phyloP scores from a whole-genome alignment of 75 land plant species.

The Isoetes taiwanensis region DNA sequence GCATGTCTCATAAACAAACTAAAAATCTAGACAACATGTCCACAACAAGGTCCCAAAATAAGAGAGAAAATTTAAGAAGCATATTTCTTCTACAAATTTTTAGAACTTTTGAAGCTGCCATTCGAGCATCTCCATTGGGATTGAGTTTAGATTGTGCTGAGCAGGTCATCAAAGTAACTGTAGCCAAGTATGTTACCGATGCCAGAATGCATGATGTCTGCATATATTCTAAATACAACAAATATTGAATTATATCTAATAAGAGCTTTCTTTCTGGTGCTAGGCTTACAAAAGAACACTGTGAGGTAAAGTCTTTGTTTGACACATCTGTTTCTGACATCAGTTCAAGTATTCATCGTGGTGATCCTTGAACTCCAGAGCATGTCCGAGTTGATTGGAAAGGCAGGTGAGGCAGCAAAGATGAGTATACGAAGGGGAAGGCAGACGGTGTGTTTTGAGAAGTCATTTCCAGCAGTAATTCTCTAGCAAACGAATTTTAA shows the following conservation, averaged over 20 bases:
- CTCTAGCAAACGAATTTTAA: not conserved
- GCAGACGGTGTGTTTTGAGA: conserved; percentile 68
- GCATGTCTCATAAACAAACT: too few relatives aligned
- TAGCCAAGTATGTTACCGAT: conserved; percentile 69
- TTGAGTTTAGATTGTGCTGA: conserved; percentile 67
- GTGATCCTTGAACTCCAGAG: conserved; percentile 25
- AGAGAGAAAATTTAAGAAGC: too few relatives aligned
- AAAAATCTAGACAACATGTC: too few relatives aligned
- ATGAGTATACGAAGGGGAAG: conserved; percentile 89
- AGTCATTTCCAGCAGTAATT: not conserved
- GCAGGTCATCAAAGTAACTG: conserved; percentile 48
- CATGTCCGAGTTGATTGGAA: conserved; percentile 56
- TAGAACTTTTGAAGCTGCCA: conserved; percentile 73
- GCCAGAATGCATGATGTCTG: too few relatives aligned
- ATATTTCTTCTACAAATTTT: too few relatives aligned
- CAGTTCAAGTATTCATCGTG: not conserved
- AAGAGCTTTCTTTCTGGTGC: not conserved
- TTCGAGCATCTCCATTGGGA: conserved; percentile 70
- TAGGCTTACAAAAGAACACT: conserved; percentile 83
- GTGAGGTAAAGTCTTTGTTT: conserved; percentile 33
- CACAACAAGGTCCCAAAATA: too few relatives aligned
- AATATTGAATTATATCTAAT: not conserved
- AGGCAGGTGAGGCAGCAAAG: conserved; percentile 76
- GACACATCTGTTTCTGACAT: not conserved
- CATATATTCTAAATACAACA: too few relatives aligned